Base-by-base conservation (phyloP, 106 monocot species). In the Allium sativum region DNA sequence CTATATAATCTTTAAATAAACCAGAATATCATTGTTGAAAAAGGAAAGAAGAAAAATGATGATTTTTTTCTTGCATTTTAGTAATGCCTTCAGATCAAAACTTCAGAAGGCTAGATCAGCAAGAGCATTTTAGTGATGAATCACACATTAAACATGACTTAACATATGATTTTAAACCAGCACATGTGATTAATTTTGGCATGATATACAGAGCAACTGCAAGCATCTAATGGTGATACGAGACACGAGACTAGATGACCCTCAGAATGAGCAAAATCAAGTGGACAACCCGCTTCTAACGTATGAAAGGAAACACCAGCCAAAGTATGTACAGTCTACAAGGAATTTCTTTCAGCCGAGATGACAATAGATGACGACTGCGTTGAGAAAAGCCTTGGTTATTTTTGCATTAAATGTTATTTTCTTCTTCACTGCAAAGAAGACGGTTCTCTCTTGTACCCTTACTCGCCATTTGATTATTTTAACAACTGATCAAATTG, bases 401-500 rank as follows among this genome's bases (percentile, higher is more conserved):
- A 84, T 69, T 96, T 96, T 72, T 96, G 95, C 70, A 73, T 87
- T 42, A 87, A 87, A 18, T 96, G 95, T 53, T 90, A 96, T 40
- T 84, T 75, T 68, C 95, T 96, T 18, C 90, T 96, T 54, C 95
- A 96, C 69, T 96, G 90, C 71, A 82, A 90, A 44, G 84, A 96
- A 66, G 90, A 90, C 58, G 76, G 78, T 60, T 71, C 85, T 0
- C 61, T 93, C 44, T 44, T 90, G 44, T 96, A 96, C 61, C 79
- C 77, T 19, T 79, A 90, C 40, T 65, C 73, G 42, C 84, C 82
- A 7, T 90, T 59, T 56, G 86, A 95, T 65, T 87, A 84, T 70
- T 65, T 52, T 65, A 73, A 87, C 48, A 81, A 87, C 14, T 86
- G 66, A 58, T n/a, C n/a, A n/a, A n/a, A n/a, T n/a, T n/a, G n/a